These are phyloP conservation scores for Barbarea vulgaris DNA, from an alignment of 345 rosid genomes.

Conservation along the genomic window DNA sequence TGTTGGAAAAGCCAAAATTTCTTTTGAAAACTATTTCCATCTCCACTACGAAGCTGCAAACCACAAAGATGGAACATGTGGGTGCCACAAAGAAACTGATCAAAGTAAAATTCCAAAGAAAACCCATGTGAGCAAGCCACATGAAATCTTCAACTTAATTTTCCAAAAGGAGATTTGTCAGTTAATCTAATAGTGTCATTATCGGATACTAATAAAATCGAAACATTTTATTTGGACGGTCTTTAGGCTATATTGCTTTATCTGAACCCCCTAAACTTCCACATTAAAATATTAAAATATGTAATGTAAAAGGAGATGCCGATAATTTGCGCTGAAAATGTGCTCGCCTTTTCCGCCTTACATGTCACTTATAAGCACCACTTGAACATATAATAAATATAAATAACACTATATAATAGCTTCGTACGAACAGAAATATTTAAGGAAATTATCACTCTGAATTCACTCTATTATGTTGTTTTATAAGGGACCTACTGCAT, in stretches of 20 bases:
- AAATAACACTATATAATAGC: neutral
- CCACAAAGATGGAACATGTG: slow-evolving; percentile 1
- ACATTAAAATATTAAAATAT: slow-evolving; percentile 6
- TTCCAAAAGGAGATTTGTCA: slow-evolving; percentile 15
- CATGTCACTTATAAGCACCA: slow-evolving; percentile 11
- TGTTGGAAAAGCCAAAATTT: neutral
- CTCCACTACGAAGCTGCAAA: neutral
- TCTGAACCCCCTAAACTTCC: neutral
- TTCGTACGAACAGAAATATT: neutral
- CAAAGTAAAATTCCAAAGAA: slow-evolving; percentile 14
- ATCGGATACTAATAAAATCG: neutral
- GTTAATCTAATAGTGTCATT: slow-evolving; percentile 18
- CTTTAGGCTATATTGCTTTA: neutral
- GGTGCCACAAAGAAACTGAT: slow-evolving; percentile 13
- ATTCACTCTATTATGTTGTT: neutral
- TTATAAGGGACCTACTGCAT: no score
- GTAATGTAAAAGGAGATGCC: slow-evolving; percentile 1
- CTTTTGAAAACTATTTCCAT: no score
- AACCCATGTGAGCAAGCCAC: slow-evolving; percentile 26
- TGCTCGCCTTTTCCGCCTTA: slow-evolving; percentile 23
- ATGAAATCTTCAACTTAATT: neutral
- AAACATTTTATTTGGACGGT: slow-evolving; percentile 30
- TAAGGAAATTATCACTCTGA: neutral
- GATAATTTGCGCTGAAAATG: slow-evolving; percentile 31
- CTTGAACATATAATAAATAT: neutral